Evolutionary conservation across 805 yeast genomes (phyloP).

Genomic region (Saccharomyces paradoxus): DNA sequence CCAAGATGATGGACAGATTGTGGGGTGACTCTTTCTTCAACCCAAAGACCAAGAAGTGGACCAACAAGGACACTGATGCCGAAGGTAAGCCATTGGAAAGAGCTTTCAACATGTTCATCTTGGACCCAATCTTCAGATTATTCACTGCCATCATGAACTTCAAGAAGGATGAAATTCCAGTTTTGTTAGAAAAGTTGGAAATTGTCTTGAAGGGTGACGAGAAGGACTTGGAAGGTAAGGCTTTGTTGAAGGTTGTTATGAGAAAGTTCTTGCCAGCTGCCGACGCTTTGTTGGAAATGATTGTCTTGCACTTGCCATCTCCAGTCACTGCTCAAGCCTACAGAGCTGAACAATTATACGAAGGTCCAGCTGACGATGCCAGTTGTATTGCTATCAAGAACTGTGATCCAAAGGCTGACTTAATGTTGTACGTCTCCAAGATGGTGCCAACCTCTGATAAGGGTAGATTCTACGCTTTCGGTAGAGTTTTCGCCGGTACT

Average conservation of each 20-base stretch:
- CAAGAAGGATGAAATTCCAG: constrained; percentile 93
- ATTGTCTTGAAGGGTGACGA: constrained; percentile 88
- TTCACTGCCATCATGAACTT: constrained; percentile 95
- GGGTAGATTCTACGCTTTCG: constrained; percentile 99
- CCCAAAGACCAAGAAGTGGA: constrained; percentile 99
- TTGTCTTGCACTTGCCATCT: constrained; percentile 94
- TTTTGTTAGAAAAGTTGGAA: constrained; percentile 85
- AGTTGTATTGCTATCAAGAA: constrained; percentile 84
- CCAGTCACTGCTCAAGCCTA: constrained; percentile 97
- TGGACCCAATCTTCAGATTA: constrained; percentile 97
- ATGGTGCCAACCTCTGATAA: constrained; percentile 99
- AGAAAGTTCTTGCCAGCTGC: constrained; percentile 99
- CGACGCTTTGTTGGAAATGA: constrained; percentile 97
- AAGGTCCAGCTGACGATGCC: constrained; percentile 93
- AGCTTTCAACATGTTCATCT: constrained; percentile 97
- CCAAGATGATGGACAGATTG: constrained; percentile 95
- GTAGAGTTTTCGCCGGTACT: constrained; percentile 99
- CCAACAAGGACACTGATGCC: constrained; percentile 90
- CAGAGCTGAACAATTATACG: constrained; percentile 98
- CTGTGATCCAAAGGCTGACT: constrained; percentile 96
- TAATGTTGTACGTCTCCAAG: constrained; percentile 98
- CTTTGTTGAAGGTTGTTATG: constrained; percentile 95
- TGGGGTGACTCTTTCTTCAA: constrained; percentile 99
- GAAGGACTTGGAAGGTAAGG: constrained; percentile 97
- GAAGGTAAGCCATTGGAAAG: constrained; percentile 91